A percentile compares a stretch with the other conserved stretches of the same genome.
phyloP scores from a whole-genome alignment of 257 asterid genomes.

The Sherardia arvensis region DNA sequence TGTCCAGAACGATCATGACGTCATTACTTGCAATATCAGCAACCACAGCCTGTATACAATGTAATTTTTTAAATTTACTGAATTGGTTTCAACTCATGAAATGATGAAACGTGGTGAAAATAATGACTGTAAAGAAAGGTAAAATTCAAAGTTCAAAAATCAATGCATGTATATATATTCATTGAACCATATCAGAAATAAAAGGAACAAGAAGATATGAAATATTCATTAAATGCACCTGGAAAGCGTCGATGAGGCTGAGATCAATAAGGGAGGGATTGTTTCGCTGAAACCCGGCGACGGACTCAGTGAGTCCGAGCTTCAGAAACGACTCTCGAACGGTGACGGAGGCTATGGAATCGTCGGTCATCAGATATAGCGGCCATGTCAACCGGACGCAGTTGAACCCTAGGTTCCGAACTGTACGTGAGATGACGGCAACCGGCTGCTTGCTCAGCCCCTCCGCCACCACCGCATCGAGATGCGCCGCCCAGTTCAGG shows the following conservation, averaged over 20 bases:
- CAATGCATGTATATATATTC: too few relatives aligned
- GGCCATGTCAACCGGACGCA: conserved; percentile 96
- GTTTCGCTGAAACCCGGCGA: conserved; percentile 51
- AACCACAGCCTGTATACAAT: conserved; percentile 57
- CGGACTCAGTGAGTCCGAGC: conserved; percentile 52
- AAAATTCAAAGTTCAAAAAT: too few relatives aligned
- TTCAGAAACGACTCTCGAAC: conserved; percentile 63
- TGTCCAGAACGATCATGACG: conserved; percentile 79
- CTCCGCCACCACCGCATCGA: conserved; percentile 80
- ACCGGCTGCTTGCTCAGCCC: conserved; percentile 81
- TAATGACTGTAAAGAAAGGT: too few relatives aligned
- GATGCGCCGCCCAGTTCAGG: conserved; percentile 87
- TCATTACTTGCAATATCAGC: conserved; percentile 57
- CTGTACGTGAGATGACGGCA: conserved; percentile 49
- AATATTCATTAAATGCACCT: conserved; percentile 33
- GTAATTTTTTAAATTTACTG: too few relatives aligned
- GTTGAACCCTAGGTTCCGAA: conserved; percentile 56
- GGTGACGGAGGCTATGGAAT: conserved; percentile 42
- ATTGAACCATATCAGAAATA: too few relatives aligned
- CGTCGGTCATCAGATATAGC: conserved; percentile 70
- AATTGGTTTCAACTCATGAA: too few relatives aligned
- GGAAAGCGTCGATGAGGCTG: conserved; percentile 62
- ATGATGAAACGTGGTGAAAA: too few relatives aligned
- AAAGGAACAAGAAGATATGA: too few relatives aligned
- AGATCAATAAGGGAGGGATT: conserved; percentile 78